Conservation (phyloP, 805 yeast species). For the Monosporozyma siamensis region DNA sequence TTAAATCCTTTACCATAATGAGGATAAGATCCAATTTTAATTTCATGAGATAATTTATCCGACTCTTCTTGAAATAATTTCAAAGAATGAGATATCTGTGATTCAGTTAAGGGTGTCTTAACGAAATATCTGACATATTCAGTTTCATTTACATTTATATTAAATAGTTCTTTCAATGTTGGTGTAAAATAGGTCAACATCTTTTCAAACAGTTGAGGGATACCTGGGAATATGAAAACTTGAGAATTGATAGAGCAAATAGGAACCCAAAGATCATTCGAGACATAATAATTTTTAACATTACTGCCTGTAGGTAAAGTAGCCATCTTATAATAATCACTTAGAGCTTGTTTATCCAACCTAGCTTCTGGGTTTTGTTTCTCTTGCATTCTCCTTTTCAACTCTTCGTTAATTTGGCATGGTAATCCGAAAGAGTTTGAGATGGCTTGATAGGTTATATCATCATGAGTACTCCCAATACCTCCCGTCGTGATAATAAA, state of each 20-base stretch:
- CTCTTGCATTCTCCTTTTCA: slow-evolving; percentile 50
- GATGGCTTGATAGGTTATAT: slow-evolving; percentile 70
- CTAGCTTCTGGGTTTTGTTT: slow-evolving; percentile 33
- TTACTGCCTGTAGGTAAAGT: slow-evolving; percentile 48
- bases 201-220: slow-evolving; percentile 61
- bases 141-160: slow-evolving; percentile 24
- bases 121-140: slow-evolving; percentile 45
- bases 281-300: slow-evolving; percentile 40
- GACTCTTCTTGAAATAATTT: slow-evolving; percentile 40
- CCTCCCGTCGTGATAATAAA: slow-evolving; percentile 56
- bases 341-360: slow-evolving; percentile 36
- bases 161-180: slow-evolving; percentile 30
- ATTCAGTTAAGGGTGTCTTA: slow-evolving; percentile 51
- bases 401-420: slow-evolving; percentile 43
- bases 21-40: slow-evolving; percentile 82
- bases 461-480: slow-evolving; percentile 88
- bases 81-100: slow-evolving; percentile 59
- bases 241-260: slow-evolving; percentile 56
- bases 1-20: slow-evolving; percentile 55
- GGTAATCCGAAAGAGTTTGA: slow-evolving; percentile 53
- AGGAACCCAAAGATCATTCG: slow-evolving; percentile 72
- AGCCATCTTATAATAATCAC: slow-evolving; percentile 73
- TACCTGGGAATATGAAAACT: slow-evolving; percentile 73
- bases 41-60: slow-evolving; percentile 22
- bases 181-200: slow-evolving; percentile 41